A percentile compares a stretch with the other conserved stretches of the same genome.
phyloP scores from a whole-genome alignment of 2,329 filamentous ascomycete species.

The Cytospora paraplurivora region DNA sequence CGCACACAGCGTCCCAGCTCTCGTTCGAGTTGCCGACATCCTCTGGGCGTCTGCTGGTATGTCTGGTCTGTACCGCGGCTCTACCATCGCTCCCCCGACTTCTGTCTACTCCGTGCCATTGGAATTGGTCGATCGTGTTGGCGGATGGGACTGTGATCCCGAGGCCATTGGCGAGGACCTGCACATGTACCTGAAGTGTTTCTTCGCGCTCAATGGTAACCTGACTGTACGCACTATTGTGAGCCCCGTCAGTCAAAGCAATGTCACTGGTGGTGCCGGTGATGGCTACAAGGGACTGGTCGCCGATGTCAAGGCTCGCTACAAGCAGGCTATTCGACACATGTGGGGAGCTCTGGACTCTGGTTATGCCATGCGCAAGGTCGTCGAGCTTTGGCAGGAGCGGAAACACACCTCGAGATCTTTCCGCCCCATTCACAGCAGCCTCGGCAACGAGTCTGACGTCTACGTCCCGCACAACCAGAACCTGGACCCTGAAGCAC shows the following conservation, averaged over 20 bases:
- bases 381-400: slow-evolving; percentile 59
- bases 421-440: slow-evolving; percentile 58
- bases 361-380: slow-evolving; percentile 63
- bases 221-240: slow-evolving; percentile 64
- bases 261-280: slow-evolving; percentile 64
- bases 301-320: slow-evolving; percentile 64
- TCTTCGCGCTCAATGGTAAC: slow-evolving; percentile 72
- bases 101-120: slow-evolving; percentile 74
- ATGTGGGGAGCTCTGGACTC: slow-evolving; percentile 77
- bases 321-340: slow-evolving; percentile 71
- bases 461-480: slow-evolving; percentile 51
- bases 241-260: slow-evolving; percentile 72
- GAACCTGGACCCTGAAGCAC: slow-evolving; percentile 42
- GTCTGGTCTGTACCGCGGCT: slow-evolving; percentile 66
- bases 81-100: slow-evolving; percentile 67
- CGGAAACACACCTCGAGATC: slow-evolving; percentile 57
- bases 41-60: slow-evolving; percentile 72
- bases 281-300: slow-evolving; percentile 56
- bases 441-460: slow-evolving; percentile 49
- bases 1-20: slow-evolving; percentile 65
- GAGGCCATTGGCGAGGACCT: slow-evolving; percentile 76
- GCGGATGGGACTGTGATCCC: slow-evolving; percentile 70
- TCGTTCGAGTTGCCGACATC: slow-evolving; percentile 72
- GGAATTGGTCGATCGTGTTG: slow-evolving; percentile 66
- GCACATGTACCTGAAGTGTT: slow-evolving; percentile 79